Base-by-base conservation (phyloP, 1,284 basidiomycete species). In the Pseudozyma thailandica region DNA sequence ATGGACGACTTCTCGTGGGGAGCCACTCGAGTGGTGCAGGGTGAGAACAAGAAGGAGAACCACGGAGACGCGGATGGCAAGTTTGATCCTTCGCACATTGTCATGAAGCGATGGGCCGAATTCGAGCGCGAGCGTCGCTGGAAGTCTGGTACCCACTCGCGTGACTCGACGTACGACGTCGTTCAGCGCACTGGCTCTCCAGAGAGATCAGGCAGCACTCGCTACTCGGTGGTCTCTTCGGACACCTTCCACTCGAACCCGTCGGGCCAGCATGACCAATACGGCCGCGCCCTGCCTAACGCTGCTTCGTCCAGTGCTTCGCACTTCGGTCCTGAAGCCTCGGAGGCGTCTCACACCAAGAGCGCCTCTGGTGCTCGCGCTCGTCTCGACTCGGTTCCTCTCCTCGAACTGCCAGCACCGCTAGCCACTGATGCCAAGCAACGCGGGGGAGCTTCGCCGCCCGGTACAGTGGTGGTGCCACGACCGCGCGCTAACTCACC, bases 21-120 rank as follows among this genome's bases (percentile, higher is more conserved):
- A 46, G 80, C 82, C 47, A 85, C 84, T 18, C 84, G 80, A 57
- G 58, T 80, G n/a, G 77, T 82, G 45, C 77, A 81, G 46, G 81
- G 81, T 48, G 81, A 82, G 35, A 72, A 72, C 50, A 81, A 80
- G 63, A 78, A 75, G 64, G 76, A 72, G 45, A 51, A 60, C 33
- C 80, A 82, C 57, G 76, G 77, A 39, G 74, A 76, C 25, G 74
- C 75, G 10, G 78, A 91, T 61, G 96, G 95, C 83, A 91, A 92
- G 82, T 98, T 98, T 79, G 95, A 98, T 85, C 94, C 94, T 33
- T 88, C 89, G 49, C 89, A 95, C 85, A 98, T 98, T 79, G 91
- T 95, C 37, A 98, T 98, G 96, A 98, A 98, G 87, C 89, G 93
- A 47, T 98, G 95, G 95, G 92, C 90, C 47, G 96, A 98, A 85